These are phyloP conservation scores for Dactylellina cionopaga DNA, from an alignment of 2,329 filamentous ascomycete genomes.

Conservation along the genomic window DNA sequence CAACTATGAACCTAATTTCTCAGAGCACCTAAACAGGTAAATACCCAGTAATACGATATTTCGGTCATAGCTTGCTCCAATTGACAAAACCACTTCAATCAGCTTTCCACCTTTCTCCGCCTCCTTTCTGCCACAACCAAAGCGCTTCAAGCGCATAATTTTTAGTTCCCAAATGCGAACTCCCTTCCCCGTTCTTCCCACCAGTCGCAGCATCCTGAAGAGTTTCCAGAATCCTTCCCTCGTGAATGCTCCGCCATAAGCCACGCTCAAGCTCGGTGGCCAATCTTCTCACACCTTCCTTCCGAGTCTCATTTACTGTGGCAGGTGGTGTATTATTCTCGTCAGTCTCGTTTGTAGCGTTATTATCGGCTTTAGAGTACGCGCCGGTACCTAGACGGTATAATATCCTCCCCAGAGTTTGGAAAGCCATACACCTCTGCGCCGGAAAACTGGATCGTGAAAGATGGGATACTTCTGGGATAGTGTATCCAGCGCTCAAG, in stretches of 20 bases:
- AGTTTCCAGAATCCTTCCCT: constrained; percentile 79
- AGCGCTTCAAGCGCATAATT: constrained; percentile 88
- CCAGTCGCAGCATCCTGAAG: constrained; percentile 79
- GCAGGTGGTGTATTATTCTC: not conserved
- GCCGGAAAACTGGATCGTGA: constrained; percentile 83
- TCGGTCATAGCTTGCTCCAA: no score
- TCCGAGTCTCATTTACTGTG: not conserved
- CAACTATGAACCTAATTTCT: no score
- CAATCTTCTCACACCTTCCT: constrained; percentile 72
- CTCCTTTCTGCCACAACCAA: constrained; percentile 67
- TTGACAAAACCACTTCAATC: constrained; percentile 37
- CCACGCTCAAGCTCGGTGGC: constrained; percentile 75
- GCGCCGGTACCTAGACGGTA: constrained; percentile 79
- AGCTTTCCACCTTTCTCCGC: constrained; percentile 56
- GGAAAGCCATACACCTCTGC: constrained; percentile 90
- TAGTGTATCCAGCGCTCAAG: constrained; percentile 92
- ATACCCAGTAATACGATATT: no score
- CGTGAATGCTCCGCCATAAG: constrained; percentile 82
- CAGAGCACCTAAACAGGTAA: no score
- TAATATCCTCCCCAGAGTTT: constrained; percentile 85
- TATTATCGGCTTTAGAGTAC: constrained; percentile 18
- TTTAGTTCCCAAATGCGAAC: constrained; percentile 76
- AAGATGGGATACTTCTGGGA: constrained; percentile 83
- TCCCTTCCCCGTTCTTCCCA: constrained; percentile 66
- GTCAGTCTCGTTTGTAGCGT: not conserved